Evolutionary conservation across 2,329 filamentous ascomycete species (phyloP), one percentile per base, ranked within the genome.

Genomic region (Sarocladium brachiariae): DNA sequence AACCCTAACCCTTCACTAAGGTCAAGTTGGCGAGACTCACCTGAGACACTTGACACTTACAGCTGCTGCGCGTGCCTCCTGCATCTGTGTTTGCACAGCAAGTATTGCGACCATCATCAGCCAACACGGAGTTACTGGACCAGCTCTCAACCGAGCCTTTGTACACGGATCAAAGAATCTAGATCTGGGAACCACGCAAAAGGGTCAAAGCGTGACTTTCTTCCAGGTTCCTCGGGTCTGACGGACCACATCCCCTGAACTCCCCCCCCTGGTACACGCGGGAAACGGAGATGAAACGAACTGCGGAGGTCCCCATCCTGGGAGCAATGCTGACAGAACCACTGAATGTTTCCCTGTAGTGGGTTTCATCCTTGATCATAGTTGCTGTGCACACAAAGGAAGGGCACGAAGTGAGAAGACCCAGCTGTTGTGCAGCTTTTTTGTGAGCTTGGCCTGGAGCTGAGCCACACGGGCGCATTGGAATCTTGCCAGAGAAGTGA

Each of bases 391-490:
- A n/a, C n/a, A n/a, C n/a, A n/a, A n/a, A n/a, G n/a, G n/a, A n/a
- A n/a, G n/a, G n/a, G n/a, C n/a, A n/a, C n/a, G n/a, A n/a, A n/a
- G n/a, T n/a, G n/a, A n/a, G n/a, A n/a, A n/a, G n/a, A n/a, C n/a
- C n/a, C n/a, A n/a, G n/a, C n/a, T n/a, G n/a, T n/a, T n/a, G n/a
- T n/a, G n/a, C n/a, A n/a, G n/a, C n/a, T n/a, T n/a, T 25, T 21
- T 14, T 45, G 16, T 27, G n/a, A 25, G 39, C 21, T 24, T 25
- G 21, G 24, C 7, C 16, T n/a, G 7, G 27, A 30, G 43, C 43
- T 47, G 43, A 47, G 43, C 43, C 43, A 47, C 43, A 47, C 43
- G 43, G n/a, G n/a, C n/a, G n/a, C n/a, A n/a, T n/a, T n/a, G n/a
- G n/a, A n/a, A n/a, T n/a, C n/a, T n/a, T n/a, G n/a, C n/a, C n/a